Conservation (phyloP, 2,329 filamentous ascomycete genomes). For the Diaporthe eres region DNA sequence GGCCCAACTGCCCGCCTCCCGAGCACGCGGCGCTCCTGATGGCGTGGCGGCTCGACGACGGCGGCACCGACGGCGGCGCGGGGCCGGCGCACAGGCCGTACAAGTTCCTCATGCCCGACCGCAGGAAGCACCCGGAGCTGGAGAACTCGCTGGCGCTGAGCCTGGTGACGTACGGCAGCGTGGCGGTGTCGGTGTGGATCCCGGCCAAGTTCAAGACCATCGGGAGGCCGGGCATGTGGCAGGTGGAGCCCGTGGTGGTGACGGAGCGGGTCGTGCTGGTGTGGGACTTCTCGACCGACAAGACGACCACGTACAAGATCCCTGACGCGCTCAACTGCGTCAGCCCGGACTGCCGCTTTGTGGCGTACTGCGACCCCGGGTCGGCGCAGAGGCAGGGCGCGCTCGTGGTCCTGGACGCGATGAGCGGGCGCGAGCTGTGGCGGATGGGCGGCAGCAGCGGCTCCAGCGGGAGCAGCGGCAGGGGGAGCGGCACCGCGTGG, state of each 20-base stretch:
- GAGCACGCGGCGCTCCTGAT: constrained; percentile 55
- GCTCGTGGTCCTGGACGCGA: constrained; percentile 56
- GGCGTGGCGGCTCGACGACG: constrained; percentile 55
- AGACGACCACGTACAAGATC: constrained; percentile 56
- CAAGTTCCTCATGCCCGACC: constrained; percentile 54
- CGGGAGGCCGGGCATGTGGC: constrained; percentile 50
- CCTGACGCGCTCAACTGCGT: constrained; percentile 56
- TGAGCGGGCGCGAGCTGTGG: constrained; percentile 55
- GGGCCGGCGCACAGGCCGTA: constrained; percentile 49
- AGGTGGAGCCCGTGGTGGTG: constrained; percentile 52
- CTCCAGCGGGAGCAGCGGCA: constrained; percentile 44
- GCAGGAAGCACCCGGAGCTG: constrained; percentile 52
- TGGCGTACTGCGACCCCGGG: constrained; percentile 56
- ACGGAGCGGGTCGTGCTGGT: constrained; percentile 54
- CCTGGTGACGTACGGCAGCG: constrained; percentile 55
- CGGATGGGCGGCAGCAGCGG: constrained; percentile 54
- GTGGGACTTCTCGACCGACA: constrained; percentile 56
- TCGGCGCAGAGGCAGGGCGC: constrained; percentile 50
- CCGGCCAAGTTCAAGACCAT: constrained; percentile 55
- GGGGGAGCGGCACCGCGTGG: constrained; percentile 47
- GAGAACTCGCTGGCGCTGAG: constrained; percentile 56
- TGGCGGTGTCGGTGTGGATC: constrained; percentile 58
- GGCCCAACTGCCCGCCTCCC: constrained; percentile 54
- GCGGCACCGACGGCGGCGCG: constrained; percentile 36
- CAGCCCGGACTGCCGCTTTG: constrained; percentile 57